Evolutionary conservation across 1,284 basidiomycete genomes (phyloP).

Genomic region (Malassezia slooffiae): DNA sequence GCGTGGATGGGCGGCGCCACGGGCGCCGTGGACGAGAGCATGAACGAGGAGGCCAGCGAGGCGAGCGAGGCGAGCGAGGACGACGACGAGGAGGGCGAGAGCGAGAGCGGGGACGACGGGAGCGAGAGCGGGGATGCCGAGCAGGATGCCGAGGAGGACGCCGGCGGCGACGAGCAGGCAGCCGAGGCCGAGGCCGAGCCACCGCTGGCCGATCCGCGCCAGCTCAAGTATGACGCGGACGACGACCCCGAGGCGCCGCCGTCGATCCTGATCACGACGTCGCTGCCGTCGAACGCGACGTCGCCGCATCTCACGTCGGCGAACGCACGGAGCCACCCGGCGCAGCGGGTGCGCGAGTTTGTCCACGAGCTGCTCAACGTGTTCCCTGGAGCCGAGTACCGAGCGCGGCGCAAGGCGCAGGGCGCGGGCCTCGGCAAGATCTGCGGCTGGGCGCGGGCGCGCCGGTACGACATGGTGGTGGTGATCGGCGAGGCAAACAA

Average conservation of each 20-base stretch:
- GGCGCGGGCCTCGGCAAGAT: slow-evolving; percentile 88
- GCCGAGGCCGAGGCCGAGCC: slow-evolving; percentile 31
- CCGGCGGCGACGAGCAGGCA: slow-evolving; percentile 18
- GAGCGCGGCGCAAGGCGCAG: slow-evolving; percentile 76
- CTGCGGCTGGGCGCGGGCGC: slow-evolving; percentile 79
- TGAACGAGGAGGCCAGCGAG: background rate
- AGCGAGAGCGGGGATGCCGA: background rate
- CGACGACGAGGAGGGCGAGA: slow-evolving; percentile 29
- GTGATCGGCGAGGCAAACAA: slow-evolving; percentile 84
- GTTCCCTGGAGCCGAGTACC: slow-evolving; percentile 89
- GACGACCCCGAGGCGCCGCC: slow-evolving; percentile 33
- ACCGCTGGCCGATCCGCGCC: slow-evolving; percentile 22
- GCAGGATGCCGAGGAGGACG: slow-evolving; percentile 13
- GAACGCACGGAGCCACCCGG: slow-evolving; percentile 56
- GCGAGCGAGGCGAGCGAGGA: background rate
- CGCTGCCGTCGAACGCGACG: slow-evolving; percentile 36
- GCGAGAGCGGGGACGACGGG: slow-evolving; percentile 24
- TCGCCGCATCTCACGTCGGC: slow-evolving; percentile 29
- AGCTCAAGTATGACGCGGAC: slow-evolving; percentile 25
- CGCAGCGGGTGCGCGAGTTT: slow-evolving; percentile 49
- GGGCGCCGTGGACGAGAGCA: background rate
- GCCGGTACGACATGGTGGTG: slow-evolving; percentile 75
- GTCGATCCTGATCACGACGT: slow-evolving; percentile 38
- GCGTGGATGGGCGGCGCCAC: slow-evolving; percentile 37
- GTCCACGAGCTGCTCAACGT: slow-evolving; percentile 75